A percentile compares a stretch with the other conserved stretches of the same genome.
Conservation (phyloP, 148 eudicot genomes). For the Camellia lanceoleosa region DNA sequence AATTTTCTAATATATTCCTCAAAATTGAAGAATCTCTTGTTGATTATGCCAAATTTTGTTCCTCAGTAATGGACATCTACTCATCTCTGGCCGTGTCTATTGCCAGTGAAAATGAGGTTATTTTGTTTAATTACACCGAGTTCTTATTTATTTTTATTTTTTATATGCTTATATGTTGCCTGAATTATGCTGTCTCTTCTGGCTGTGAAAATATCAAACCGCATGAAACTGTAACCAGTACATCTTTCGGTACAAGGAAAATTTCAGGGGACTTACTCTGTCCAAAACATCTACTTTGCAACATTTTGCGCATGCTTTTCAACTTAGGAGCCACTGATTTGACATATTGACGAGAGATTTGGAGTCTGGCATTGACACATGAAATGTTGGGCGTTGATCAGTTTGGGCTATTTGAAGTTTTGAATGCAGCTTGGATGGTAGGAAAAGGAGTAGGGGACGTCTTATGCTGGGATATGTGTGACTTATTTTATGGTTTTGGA, state of each 20-base stretch:
- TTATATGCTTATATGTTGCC: not conserved
- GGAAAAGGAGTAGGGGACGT: too few species aligned
- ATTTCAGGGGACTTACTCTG: not conserved
- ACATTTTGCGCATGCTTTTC: too few species aligned
- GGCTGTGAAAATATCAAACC: not conserved
- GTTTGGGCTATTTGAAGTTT: too few species aligned
- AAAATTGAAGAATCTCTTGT: not conserved
- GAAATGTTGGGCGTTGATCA: too few species aligned
- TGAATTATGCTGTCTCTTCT: not conserved
- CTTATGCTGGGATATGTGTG: too few species aligned
- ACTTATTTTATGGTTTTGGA: too few species aligned
- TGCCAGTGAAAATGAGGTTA: not conserved
- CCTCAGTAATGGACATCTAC: not conserved
- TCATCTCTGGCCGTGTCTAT: not conserved
- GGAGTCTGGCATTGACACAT: too few species aligned
- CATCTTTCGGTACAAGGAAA: not conserved
- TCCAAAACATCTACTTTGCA: not conserved
- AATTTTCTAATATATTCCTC: not conserved
- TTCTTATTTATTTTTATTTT: not conserved
- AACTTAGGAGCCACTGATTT: too few species aligned
- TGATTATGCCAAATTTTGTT: not conserved
- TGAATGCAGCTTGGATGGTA: too few species aligned
- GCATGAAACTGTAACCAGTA: not conserved
- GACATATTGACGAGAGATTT: not conserved
- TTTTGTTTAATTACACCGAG: not conserved